phyloP scores from a whole-genome alignment of 1,284 basidiomycete genomes.

The Tetrapyrgos nigripes region DNA sequence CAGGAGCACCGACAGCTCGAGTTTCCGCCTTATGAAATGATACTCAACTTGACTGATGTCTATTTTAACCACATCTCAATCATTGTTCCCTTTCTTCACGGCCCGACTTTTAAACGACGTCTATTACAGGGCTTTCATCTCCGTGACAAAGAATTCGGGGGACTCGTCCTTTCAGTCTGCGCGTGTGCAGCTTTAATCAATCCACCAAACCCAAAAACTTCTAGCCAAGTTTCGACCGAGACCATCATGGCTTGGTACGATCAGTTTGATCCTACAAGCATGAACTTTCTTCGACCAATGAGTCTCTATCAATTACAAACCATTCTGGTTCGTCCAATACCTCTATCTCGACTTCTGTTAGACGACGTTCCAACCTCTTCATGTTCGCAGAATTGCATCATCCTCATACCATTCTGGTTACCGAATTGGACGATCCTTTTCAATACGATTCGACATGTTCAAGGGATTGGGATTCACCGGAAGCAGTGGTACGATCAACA shows the following conservation, averaged over 20 bases:
- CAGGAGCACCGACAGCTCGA: too few relatives aligned
- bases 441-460: conserved; percentile 62
- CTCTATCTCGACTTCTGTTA: too few relatives aligned
- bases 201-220: too few relatives aligned
- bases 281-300: not conserved
- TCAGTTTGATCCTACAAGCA: not conserved
- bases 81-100: conserved; percentile 2
- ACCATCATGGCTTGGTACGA: too few relatives aligned
- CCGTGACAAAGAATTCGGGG: not conserved
- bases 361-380: not conserved
- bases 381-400: not conserved
- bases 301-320: conserved; percentile 4
- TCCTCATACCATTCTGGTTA: not conserved
- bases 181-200: not conserved
- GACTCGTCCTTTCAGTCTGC: conserved; percentile 3
- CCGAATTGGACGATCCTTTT: not conserved
- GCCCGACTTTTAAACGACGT: conserved; percentile 4
- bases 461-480: conserved; percentile 71
- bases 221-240: too few relatives aligned
- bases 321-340: not conserved
- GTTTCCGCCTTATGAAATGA: not conserved
- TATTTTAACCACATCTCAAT: not conserved
- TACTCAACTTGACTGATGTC: not conserved
- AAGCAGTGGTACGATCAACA: not conserved
- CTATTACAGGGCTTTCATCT: not conserved